Evolutionary conservation across 148 eudicot species (phyloP).

Genomic region (Nepenthes mirabilis): DNA sequence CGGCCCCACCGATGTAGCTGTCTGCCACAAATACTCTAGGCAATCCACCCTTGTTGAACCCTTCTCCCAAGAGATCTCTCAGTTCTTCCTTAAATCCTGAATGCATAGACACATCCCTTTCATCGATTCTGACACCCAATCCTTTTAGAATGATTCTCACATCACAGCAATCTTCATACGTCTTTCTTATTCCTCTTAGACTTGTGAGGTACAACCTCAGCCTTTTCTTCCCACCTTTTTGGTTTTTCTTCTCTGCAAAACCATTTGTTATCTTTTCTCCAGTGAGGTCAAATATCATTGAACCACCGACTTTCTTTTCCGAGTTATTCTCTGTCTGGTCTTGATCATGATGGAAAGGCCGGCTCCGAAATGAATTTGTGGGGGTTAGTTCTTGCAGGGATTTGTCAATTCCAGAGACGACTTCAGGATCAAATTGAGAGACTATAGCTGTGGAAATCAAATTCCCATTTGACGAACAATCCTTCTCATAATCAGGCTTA

Average conservation of each 20-base stretch:
- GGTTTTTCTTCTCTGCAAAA: background rate
- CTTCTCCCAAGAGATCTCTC: constrained; percentile 40
- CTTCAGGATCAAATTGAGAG: constrained; percentile 55
- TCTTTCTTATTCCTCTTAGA: constrained; percentile 82
- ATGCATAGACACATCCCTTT: constrained; percentile 93
- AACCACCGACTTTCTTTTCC: constrained; percentile 6
- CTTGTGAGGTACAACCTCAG: constrained; percentile 72
- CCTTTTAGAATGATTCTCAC: constrained; percentile 57
- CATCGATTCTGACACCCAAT: constrained; percentile 57
- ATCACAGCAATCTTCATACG: constrained; percentile 83
- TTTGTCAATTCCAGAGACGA: constrained; percentile 50
- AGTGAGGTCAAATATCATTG: background rate
- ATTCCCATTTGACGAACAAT: constrained; percentile 7
- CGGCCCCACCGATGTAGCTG: constrained; percentile 61
- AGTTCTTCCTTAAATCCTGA: constrained; percentile 73
- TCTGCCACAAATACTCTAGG: constrained; percentile 70
- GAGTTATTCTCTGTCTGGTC: constrained; percentile 4
- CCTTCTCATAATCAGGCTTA: constrained; percentile 2
- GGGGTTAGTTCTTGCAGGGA: constrained; percentile 56
- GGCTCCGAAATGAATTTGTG: constrained; percentile 35
- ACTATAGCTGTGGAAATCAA: constrained; percentile 19
- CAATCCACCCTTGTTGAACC: constrained; percentile 24
- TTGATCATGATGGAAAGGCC: constrained; percentile 12
- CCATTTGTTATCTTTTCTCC: constrained; percentile 2
- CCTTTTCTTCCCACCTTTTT: constrained; percentile 19